Evolutionary conservation across 208 protist species (phyloP), one percentile per base, ranked within the genome.

Genomic region (Wallacemonas sp.): DNA sequence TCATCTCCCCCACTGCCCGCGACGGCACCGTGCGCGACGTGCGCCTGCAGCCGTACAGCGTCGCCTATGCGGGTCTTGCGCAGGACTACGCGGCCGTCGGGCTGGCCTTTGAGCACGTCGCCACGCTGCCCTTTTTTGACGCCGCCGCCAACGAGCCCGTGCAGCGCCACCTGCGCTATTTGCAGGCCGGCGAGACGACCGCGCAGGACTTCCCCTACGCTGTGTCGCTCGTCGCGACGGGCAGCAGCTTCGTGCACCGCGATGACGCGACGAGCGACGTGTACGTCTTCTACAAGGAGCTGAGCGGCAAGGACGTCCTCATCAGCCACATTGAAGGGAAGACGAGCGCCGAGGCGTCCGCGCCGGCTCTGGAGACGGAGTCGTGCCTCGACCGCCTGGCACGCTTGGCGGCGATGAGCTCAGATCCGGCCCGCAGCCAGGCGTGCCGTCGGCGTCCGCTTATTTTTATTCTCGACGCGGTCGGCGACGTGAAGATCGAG

Each of bases 381-480:
- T n/a, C n/a, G n/a, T n/a, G n/a, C n/a, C n/a, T n/a, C n/a, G n/a
- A n/a, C n/a, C n/a, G n/a, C n/a, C n/a, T n/a, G n/a, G n/a, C n/a
- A n/a, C n/a, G n/a, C n/a, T n/a, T n/a, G n/a, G n/a, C n/a, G n/a
- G n/a, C n/a, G n/a, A n/a, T n/a, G n/a, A n/a, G n/a, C n/a, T n/a
- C n/a, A n/a, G n/a, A n/a, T n/a, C n/a, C n/a, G n/a, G n/a, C n/a
- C n/a, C n/a, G n/a, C n/a, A n/a, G n/a, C n/a, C n/a, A n/a, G n/a
- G n/a, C n/a, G n/a, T n/a, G 36, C 36, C 10, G 7, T 52, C 18
- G 61, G n/a, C 57, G 31, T 33, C 89, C 89, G 1, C 46, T 93
- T 11, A 74, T 95, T 23, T 87, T 89, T 65, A 65, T 95, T 41
- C 65, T 93, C 25, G 86, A 89, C 61, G 54, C 67, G 1, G 76